These are phyloP conservation scores for Nematodospora anomalae DNA, from an alignment of 1,139 yeast species.

Conservation along the genomic window DNA sequence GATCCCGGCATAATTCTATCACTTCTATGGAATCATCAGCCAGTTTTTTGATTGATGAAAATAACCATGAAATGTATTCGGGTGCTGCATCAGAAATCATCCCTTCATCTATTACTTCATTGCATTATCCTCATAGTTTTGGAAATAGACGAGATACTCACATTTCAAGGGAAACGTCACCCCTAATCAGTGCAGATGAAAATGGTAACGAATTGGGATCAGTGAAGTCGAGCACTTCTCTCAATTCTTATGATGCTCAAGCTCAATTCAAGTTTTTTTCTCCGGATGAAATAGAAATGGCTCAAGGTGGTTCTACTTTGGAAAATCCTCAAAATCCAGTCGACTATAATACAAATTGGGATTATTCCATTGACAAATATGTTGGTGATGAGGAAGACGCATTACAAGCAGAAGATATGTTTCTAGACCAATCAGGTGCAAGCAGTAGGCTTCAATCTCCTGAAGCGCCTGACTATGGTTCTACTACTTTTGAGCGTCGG, in stretches of 20 bases:
- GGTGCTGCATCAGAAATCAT: conserved; percentile 90
- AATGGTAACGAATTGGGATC: conserved; percentile 27
- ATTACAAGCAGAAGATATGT: conserved; percentile 10
- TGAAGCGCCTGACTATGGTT: conserved; percentile 37
- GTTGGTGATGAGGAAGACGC: conserved; percentile 31
- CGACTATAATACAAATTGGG: conserved; percentile 75
- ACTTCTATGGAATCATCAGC: conserved; percentile 37
- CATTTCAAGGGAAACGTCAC: conserved; percentile 38
- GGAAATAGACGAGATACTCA: conserved; percentile 28
- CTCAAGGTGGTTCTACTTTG: conserved; percentile 84
- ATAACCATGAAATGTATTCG: conserved; percentile 72
- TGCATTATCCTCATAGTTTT: conserved; percentile 70
- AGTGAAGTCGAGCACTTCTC: conserved; percentile 30
- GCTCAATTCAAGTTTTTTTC: conserved; percentile 75
- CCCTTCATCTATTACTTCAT: conserved; percentile 86
- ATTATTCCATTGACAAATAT: conserved; percentile 47
- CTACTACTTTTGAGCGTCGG: conserved; percentile 32
- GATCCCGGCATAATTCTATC: conserved; percentile 43
- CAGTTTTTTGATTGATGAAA: conserved; percentile 41
- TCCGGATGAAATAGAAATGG: conserved; percentile 76
- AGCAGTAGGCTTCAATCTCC: conserved; percentile 13
- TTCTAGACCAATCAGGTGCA: conserved; percentile 8
- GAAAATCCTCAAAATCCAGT: conserved; percentile 56
- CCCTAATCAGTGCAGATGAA: conserved; percentile 31
- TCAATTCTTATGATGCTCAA: conserved; percentile 33